A percentile compares a stretch with the other conserved stretches of the same genome.
These are phyloP conservation scores for Podospora sp. DNA, from an alignment of 495 filamentous ascomycete species.

Conservation along the genomic window DNA sequence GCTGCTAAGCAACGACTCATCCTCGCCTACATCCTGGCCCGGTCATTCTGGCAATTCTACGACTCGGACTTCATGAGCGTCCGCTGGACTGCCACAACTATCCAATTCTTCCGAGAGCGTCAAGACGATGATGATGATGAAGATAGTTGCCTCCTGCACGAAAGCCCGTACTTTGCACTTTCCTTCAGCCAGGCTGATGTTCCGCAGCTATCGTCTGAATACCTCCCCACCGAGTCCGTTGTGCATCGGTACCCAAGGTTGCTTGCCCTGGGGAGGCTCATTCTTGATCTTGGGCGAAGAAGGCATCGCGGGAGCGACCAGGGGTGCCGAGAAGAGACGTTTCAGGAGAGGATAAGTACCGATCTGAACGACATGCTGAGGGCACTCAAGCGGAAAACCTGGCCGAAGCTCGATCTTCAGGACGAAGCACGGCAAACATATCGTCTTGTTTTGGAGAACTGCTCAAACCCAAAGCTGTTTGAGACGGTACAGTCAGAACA, in stretches of 20 bases:
- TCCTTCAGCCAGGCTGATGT: background rate
- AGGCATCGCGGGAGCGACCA: background rate
- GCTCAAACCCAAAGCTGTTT: background rate
- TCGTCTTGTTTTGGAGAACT: background rate
- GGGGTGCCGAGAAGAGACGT: background rate
- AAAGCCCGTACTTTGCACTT: background rate
- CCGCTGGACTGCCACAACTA: background rate
- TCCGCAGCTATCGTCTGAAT: background rate
- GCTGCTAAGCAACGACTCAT: background rate
- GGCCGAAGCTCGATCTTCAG: background rate
- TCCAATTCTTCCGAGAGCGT: background rate
- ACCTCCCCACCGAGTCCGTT: background rate
- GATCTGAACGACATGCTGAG: background rate
- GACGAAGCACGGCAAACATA: background rate
- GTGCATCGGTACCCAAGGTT: background rate
- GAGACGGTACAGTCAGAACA: background rate
- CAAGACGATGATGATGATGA: background rate
- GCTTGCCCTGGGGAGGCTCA: background rate
- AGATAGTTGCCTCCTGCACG: background rate
- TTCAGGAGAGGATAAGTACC: background rate
- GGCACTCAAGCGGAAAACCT: background rate
- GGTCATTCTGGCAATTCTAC: constrained; percentile 5
- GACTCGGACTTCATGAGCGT: constrained; percentile 6
- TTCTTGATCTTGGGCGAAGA: background rate
- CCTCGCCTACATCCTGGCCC: background rate